Conservation (phyloP, 2,329 filamentous ascomycete species). For the Pseudocercospora cruenta region DNA sequence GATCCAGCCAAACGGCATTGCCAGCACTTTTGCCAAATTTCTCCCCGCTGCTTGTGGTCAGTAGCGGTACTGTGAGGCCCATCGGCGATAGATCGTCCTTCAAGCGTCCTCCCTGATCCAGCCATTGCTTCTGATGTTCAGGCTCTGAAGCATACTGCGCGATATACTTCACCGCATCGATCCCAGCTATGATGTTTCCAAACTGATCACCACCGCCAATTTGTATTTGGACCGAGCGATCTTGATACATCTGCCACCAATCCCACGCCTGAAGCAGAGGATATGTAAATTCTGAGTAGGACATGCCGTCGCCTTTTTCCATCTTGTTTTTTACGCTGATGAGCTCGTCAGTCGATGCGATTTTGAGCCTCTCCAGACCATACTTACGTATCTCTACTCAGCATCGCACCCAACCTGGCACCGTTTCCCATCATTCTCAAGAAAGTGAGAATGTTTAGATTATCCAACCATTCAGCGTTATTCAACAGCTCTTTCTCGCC, state of each 20-base stretch:
- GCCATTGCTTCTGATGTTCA: conserved; percentile 20
- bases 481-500: conserved; percentile 73
- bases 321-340: conserved; percentile 77
- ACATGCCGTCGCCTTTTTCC: conserved; percentile 87
- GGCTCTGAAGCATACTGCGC: conserved; percentile 49
- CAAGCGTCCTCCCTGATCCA: conserved; percentile 42
- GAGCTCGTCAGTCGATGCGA: conserved; percentile 27
- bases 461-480: conserved; percentile 83
- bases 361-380: conserved; percentile 5
- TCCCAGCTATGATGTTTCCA: conserved; percentile 90
- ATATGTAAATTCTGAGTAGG: conserved; percentile 89
- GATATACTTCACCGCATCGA: conserved; percentile 80
- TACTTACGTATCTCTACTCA: conserved; percentile 82
- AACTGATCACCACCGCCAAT: conserved; percentile 95
- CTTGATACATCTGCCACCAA: conserved; percentile 84
- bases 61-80: conserved; percentile 86
- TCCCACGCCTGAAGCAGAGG: conserved; percentile 95
- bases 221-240: conserved; percentile 74
- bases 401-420: conserved; percentile 81
- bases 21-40: conserved; percentile 96
- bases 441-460: conserved; percentile 72
- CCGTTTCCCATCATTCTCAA: conserved; percentile 72
- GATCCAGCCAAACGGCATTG: conserved; percentile 91
- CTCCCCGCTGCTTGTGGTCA: conserved; percentile 80
- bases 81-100: conserved; percentile 60